Conservation (phyloP, 345 rosid genomes). For the Noccaea caerulescens region DNA sequence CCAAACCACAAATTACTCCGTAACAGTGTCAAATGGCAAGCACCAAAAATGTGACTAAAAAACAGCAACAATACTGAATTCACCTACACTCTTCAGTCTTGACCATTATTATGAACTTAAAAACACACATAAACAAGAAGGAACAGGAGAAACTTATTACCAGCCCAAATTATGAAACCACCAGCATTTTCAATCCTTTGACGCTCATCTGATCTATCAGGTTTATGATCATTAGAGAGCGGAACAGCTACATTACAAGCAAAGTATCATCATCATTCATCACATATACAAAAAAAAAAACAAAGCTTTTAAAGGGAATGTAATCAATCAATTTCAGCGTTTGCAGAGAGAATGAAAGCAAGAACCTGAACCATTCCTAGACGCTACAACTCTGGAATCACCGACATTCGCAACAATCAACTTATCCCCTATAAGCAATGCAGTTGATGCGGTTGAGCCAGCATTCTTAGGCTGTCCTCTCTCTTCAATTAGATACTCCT, state of each 20-base stretch:
- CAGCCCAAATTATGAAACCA: constrained; percentile 99
- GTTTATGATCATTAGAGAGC: constrained; percentile 94
- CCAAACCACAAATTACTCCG: not conserved
- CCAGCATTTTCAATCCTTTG: constrained; percentile 98
- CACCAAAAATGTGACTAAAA: not conserved
- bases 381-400: constrained; percentile 95
- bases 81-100: not conserved
- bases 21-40: not conserved
- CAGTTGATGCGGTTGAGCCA: constrained; percentile 98
- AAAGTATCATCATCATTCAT: constrained; percentile 11
- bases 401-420: constrained; percentile 96
- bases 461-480: constrained; percentile 82
- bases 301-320: not conserved
- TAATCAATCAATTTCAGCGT: not conserved
- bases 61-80: not conserved
- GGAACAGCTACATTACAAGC: constrained; percentile 66
- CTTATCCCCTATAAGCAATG: constrained; percentile 83
- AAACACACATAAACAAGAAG: not conserved
- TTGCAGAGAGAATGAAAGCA: not conserved
- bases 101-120: not conserved
- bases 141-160: constrained; percentile 37
- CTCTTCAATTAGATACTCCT: constrained; percentile 83
- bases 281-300: not conserved
- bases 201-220: constrained; percentile 94
- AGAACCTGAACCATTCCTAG: constrained; percentile 83